Percentiles rank a stretch among this genome's conserved stretches.
Evolutionary conservation across 2,329 filamentous ascomycete genomes (phyloP).

Genomic region (Xylaria sp.): DNA sequence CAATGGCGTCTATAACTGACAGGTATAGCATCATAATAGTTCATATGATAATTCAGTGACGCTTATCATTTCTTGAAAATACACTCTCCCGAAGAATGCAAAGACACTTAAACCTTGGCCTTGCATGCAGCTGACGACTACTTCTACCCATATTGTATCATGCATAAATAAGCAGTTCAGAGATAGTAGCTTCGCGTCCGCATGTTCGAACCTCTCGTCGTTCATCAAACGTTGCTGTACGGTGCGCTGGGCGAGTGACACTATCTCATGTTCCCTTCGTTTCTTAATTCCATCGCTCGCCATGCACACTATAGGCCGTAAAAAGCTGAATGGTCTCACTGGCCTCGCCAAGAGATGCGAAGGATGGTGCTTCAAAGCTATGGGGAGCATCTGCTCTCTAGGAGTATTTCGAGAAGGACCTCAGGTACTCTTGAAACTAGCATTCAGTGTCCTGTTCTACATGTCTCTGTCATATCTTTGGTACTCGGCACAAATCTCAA

Average conservation of each 20-base stretch:
- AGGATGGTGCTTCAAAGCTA: slow-evolving; percentile 19
- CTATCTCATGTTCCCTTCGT: neutral
- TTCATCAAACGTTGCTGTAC: neutral
- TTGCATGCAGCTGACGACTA: neutral
- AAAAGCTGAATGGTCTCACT: neutral
- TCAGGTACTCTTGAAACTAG: slow-evolving; percentile 40
- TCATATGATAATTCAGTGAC: neutral
- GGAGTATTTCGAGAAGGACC: slow-evolving; percentile 40
- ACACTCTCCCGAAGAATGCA: neutral
- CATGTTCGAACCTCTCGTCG: neutral
- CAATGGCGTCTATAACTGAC: neutral
- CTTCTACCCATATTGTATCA: neutral
- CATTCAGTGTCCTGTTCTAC: slow-evolving; percentile 36
- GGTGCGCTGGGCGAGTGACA: neutral
- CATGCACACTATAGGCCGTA: neutral
- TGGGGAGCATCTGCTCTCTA: slow-evolving; percentile 35
- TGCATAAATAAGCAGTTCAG: neutral
- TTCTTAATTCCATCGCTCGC: neutral
- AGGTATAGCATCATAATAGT: neutral
- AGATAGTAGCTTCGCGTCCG: neutral
- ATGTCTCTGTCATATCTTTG: slow-evolving; percentile 38
- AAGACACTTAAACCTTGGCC: neutral
- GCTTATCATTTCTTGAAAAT: neutral
- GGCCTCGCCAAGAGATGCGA: neutral
- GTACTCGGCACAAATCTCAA: slow-evolving; percentile 15